Conservation (phyloP, 352 stramenopile genomes). For the Peronospora belbahrii region DNA sequence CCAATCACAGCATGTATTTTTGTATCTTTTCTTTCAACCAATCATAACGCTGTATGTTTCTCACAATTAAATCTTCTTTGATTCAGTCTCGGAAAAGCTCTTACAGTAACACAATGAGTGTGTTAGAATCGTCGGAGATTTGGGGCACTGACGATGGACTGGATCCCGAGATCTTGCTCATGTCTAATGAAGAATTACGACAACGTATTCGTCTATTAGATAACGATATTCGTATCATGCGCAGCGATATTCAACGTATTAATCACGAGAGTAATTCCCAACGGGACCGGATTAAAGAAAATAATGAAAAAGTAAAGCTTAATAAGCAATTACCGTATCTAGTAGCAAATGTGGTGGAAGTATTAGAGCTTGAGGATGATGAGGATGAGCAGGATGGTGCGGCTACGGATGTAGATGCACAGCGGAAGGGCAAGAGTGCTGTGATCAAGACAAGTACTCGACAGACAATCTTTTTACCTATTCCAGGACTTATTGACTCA, state of each 20-base stretch:
- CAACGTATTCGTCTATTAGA: conserved; percentile 94
- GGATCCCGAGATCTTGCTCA: conserved; percentile 89
- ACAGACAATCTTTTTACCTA: conserved; percentile 97
- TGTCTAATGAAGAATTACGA: conserved; percentile 93
- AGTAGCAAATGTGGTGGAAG: conserved; percentile 97
- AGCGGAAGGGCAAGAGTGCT: conserved; percentile 88
- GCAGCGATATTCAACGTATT: conserved; percentile 94
- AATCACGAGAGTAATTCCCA: conserved; percentile 93
- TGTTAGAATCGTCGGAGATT: conserved; percentile 53
- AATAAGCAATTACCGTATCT: conserved; percentile 99
- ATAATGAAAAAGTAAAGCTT: conserved; percentile 99
- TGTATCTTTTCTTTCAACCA: neutral
- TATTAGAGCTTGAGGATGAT: conserved; percentile 83
- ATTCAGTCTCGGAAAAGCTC: too few relatives aligned
- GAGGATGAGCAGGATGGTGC: conserved; percentile 92
- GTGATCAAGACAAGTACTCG: conserved; percentile 98
- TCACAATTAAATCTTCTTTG: too few relatives aligned
- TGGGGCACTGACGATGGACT: conserved; percentile 54
- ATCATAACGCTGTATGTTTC: neutral
- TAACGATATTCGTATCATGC: conserved; percentile 97
- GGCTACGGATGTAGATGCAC: conserved; percentile 88
- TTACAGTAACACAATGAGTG: conserved; percentile 37
- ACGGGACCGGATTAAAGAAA: conserved; percentile 94
- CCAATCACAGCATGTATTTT: conserved; percentile 1
- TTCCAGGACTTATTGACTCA: conserved; percentile 95